Conservation (phyloP, 306 rosid species). For the Lablab purpureus region DNA sequence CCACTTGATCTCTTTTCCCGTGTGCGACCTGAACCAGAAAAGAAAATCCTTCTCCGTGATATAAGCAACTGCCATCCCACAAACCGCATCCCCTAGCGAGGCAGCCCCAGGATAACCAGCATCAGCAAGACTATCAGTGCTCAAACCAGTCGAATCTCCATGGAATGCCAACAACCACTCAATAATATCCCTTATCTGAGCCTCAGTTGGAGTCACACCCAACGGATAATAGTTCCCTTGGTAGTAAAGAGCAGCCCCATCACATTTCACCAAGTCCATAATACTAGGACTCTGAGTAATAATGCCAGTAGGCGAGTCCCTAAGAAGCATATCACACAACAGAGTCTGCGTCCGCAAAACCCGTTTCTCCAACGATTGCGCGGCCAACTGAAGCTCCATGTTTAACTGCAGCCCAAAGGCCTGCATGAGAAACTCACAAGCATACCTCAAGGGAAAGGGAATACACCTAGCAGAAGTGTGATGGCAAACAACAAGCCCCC, state of each 20-base stretch:
- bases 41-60: conserved; percentile 81
- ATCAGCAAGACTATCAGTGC: conserved; percentile 95
- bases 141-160: conserved; percentile 93
- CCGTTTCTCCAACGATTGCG: conserved; percentile 77
- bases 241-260: conserved; percentile 89
- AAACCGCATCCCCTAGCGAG: conserved; percentile 89
- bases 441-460: conserved; percentile 91
- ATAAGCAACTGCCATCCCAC: conserved; percentile 98
- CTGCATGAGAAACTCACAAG: conserved; percentile 97
- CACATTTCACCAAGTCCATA: conserved; percentile 91
- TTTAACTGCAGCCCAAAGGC: conserved; percentile 94
- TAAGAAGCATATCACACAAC: conserved; percentile 95
- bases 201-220: conserved; percentile 83
- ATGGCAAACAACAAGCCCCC: conserved; percentile 99
- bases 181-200: conserved; percentile 84
- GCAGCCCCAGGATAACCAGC: conserved; percentile 96
- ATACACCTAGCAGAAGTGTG: conserved; percentile 87
- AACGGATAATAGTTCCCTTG: conserved; percentile 71
- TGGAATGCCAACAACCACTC: conserved; percentile 87
- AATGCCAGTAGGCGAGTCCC: conserved; percentile 92
- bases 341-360: conserved; percentile 93
- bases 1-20: conserved; percentile 93
- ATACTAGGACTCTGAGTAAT: conserved; percentile 92
- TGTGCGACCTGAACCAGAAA: conserved; percentile 97
- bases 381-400: conserved; percentile 90